These are phyloP conservation scores for Blastocladiella britannica DNA, from an alignment of 192 early-diverging fungal genomes.

Conservation along the genomic window DNA sequence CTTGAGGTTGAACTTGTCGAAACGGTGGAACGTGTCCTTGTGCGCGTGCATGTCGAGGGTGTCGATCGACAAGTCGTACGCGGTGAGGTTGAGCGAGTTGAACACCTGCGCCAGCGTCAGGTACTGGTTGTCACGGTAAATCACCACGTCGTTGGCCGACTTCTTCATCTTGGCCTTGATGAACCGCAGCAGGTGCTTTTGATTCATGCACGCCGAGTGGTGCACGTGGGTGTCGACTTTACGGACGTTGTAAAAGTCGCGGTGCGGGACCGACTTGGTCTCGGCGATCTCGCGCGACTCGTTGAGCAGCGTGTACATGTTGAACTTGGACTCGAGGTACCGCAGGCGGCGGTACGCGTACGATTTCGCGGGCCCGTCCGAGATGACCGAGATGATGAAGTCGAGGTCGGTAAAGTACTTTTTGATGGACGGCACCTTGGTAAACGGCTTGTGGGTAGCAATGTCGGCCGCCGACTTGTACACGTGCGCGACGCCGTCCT, in stretches of 20 bases:
- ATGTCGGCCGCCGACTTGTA: conserved; percentile 13
- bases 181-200: conserved; percentile 84
- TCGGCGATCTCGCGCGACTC: conserved; percentile 88
- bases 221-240: conserved; percentile 97
- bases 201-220: conserved; percentile 83
- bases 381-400: conserved; percentile 47
- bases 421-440: conserved; percentile 41
- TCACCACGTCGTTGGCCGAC: conserved; percentile 52
- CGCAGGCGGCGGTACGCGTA: conserved; percentile 74
- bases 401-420: conserved; percentile 78
- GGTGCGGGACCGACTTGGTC: conserved; percentile 36
- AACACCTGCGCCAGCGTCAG: conserved; percentile 71
- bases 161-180: conserved; percentile 81
- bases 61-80: conserved; percentile 85
- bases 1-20: conserved; percentile 74
- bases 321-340: conserved; percentile 81
- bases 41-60: conserved; percentile 82
- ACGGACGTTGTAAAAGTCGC: conserved; percentile 89
- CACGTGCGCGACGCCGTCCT: conserved; percentile 41
- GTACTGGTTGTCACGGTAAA: conserved; percentile 62
- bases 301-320: conserved; percentile 75
- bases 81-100: conserved; percentile 67
- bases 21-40: conserved; percentile 2
- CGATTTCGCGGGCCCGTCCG: conserved; percentile 78
- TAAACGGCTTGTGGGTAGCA: conserved; percentile 11